phyloP scores from a whole-genome alignment of 805 yeast species.

The Candida fluviatilis region DNA sequence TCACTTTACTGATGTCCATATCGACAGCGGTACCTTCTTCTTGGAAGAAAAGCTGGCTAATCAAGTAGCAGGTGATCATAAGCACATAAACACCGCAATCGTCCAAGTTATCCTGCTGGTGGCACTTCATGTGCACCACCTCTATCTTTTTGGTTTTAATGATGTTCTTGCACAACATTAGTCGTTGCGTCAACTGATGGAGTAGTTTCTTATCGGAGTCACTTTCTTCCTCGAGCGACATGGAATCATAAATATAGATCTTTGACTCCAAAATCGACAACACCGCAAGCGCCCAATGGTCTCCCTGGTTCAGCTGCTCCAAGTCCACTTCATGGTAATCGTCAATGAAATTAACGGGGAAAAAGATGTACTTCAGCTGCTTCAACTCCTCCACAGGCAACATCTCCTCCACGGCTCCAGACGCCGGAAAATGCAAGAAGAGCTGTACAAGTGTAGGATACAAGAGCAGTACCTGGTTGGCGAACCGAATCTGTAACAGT shows the following conservation, averaged over 20 bases:
- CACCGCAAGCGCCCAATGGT: constrained; percentile 71
- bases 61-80: constrained; percentile 36
- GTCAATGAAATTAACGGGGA: constrained; percentile 66
- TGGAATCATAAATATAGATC: constrained; percentile 58
- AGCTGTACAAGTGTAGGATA: constrained; percentile 64
- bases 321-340: constrained; percentile 34
- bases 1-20: constrained; percentile 36
- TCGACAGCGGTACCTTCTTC: constrained; percentile 18
- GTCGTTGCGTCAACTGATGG: constrained; percentile 17
- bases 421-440: constrained; percentile 43
- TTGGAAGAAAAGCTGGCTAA: constrained; percentile 20
- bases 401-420: constrained; percentile 11
- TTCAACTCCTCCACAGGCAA: constrained; percentile 30
- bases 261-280: constrained; percentile 44
- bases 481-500: constrained; percentile 7
- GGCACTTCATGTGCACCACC: constrained; percentile 35
- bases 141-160: constrained; percentile 20
- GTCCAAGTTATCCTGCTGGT: constrained; percentile 62
- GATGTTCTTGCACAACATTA: constrained; percentile 18
- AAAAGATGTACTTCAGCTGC: constrained; percentile 46
- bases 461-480: constrained; percentile 32
- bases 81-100: constrained; percentile 56
- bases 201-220: constrained; percentile 24
- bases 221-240: constrained; percentile 40
- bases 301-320: constrained; percentile 60